Conservation (phyloP, 148 eudicot genomes). For the Rhododendron henanense region DNA sequence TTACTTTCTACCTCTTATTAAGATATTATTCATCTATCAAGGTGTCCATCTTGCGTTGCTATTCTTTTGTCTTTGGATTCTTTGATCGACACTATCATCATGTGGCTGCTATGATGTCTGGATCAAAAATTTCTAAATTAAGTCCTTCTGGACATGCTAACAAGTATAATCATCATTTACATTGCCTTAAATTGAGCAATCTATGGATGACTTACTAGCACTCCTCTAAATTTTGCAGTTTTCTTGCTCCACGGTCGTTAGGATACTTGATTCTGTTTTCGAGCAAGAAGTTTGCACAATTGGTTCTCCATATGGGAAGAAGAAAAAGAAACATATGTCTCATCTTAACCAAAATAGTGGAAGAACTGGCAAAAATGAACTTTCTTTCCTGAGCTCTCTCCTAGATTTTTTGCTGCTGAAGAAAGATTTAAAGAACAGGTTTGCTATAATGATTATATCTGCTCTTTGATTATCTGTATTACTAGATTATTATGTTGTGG, state of each 20-base stretch:
- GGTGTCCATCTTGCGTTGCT: background rate
- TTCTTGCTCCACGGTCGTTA: constrained; percentile 37
- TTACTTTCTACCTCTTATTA: background rate
- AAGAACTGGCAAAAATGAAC: constrained; percentile 15
- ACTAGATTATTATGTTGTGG: constrained; percentile 1
- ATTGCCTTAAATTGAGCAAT: constrained; percentile 9
- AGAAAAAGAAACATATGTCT: constrained; percentile 43
- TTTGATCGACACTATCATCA: background rate
- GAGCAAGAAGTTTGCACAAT: constrained; percentile 21
- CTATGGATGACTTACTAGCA: background rate
- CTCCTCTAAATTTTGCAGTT: constrained; percentile 34
- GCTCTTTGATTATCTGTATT: background rate
- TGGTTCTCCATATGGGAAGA: constrained; percentile 34
- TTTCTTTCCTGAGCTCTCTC: constrained; percentile 57
- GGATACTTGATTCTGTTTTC: constrained; percentile 40
- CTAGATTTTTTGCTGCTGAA: constrained; percentile 76
- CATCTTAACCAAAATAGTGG: background rate
- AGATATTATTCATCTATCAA: background rate
- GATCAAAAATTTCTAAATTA: background rate
- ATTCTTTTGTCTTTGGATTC: background rate
- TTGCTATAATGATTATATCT: background rate
- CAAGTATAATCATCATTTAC: background rate
- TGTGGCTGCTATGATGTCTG: background rate
- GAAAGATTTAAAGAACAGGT: constrained; percentile 71
- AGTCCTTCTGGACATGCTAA: background rate